These are phyloP conservation scores for Leccinum fibrillosum DNA, from an alignment of 768 basidiomycete species.

Conservation along the genomic window DNA sequence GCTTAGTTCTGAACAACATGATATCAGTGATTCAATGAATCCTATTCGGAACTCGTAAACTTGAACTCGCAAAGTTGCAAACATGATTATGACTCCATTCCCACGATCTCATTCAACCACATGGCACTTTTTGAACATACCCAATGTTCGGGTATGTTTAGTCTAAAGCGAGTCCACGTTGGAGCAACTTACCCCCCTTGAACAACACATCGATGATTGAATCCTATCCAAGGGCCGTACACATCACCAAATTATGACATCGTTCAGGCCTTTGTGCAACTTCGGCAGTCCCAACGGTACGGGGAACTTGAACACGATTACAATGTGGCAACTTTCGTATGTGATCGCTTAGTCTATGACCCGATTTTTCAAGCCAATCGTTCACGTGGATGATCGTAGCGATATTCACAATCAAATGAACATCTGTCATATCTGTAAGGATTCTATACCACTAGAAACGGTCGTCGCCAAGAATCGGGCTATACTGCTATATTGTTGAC, in stretches of 20 bases:
- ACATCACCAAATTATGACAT: neutral
- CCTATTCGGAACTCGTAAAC: too few relatives aligned
- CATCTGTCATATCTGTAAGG: neutral
- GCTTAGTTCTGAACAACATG: too few relatives aligned
- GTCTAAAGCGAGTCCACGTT: too few relatives aligned
- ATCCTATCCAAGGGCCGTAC: too few relatives aligned
- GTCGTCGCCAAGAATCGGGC: neutral
- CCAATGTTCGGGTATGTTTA: too few relatives aligned
- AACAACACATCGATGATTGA: too few relatives aligned
- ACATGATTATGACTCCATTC: too few relatives aligned
- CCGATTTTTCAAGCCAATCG: neutral
- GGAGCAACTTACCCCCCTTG: too few relatives aligned
- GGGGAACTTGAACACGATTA: neutral
- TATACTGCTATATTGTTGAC: neutral
- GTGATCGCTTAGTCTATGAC: neutral
- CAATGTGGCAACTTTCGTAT: neutral
- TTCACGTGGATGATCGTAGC: neutral
- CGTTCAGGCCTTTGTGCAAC: neutral
- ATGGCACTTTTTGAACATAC: too few relatives aligned
- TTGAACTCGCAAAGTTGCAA: too few relatives aligned
- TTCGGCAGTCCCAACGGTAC: neutral
- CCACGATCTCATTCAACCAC: too few relatives aligned
- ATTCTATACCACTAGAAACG: neutral
- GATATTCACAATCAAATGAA: neutral
- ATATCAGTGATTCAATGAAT: too few relatives aligned